phyloP scores from a whole-genome alignment of 805 yeast species.

The Ogataea allantospora region DNA sequence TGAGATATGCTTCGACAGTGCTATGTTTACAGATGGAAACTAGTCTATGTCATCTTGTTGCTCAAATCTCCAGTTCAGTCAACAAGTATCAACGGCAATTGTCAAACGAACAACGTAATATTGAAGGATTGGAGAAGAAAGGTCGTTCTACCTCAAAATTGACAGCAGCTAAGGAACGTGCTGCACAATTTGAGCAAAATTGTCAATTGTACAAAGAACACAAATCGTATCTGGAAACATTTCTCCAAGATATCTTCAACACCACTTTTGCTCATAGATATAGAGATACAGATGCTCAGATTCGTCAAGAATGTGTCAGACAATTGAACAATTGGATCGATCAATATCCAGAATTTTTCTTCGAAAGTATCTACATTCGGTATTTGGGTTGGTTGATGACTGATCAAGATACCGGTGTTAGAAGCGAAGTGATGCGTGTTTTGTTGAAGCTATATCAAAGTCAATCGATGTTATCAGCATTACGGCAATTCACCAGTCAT shows the following conservation, averaged over 20 bases:
- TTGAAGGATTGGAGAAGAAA: constrained; percentile 27
- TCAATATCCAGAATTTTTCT: constrained; percentile 66
- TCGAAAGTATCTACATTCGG: constrained; percentile 66
- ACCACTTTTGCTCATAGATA: constrained; percentile 73
- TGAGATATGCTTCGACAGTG: constrained; percentile 66
- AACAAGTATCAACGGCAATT: constrained; percentile 48
- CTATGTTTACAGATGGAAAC: constrained; percentile 60
- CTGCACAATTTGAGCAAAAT: constrained; percentile 45
- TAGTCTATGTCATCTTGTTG: constrained; percentile 51
- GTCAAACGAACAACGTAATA: constrained; percentile 26
- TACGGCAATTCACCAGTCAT: constrained; percentile 76
- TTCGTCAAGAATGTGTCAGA: constrained; percentile 67
- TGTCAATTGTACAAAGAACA: constrained; percentile 44
- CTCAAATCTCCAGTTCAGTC: constrained; percentile 34
- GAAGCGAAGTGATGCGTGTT: constrained; percentile 61
- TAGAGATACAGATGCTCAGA: constrained; percentile 71
- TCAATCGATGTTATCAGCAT: constrained; percentile 51
- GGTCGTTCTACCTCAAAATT: constrained; percentile 36
- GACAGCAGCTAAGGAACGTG: constrained; percentile 38
- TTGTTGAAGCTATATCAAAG: constrained; percentile 48
- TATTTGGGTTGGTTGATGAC: constrained; percentile 84
- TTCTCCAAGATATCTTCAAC: constrained; percentile 63
- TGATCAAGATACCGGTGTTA: constrained; percentile 60
- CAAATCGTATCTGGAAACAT: constrained; percentile 51
- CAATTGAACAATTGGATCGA: constrained; percentile 71